A percentile compares a stretch with the other conserved stretches of the same genome.
These are phyloP conservation scores for Kalanchoe fedtschenkoi DNA, from an alignment of 164 flowering plant species.

Conservation along the genomic window DNA sequence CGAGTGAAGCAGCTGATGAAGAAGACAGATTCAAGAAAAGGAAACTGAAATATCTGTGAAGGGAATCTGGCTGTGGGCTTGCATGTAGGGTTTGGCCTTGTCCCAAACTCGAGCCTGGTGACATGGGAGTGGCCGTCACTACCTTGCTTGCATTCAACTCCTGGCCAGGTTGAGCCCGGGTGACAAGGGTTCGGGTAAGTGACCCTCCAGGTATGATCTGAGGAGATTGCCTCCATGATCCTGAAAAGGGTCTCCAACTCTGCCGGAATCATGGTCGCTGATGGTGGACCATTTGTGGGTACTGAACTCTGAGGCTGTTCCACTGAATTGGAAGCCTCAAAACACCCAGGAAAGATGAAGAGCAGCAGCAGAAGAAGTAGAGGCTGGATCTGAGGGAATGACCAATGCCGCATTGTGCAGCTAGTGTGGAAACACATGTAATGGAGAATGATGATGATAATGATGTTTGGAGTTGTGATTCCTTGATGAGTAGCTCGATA, in stretches of 20 bases:
- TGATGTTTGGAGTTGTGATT: too few species aligned
- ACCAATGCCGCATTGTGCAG: slow-evolving; percentile 1
- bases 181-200: slow-evolving; percentile 63
- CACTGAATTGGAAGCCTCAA: too few species aligned
- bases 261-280: slow-evolving; percentile 33
- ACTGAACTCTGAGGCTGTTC: neutral
- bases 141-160: slow-evolving; percentile 59
- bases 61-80: slow-evolving; percentile 53
- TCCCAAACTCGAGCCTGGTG: slow-evolving; percentile 71
- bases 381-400: too few species aligned
- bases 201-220: slow-evolving; percentile 57
- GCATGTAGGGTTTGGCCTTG: slow-evolving; percentile 58
- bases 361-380: too few species aligned
- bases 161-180: slow-evolving; percentile 46
- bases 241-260: slow-evolving; percentile 59
- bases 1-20: slow-evolving; percentile 61
- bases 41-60: slow-evolving; percentile 45
- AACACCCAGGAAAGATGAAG: neutral
- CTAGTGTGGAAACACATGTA: too few species aligned
- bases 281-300: slow-evolving; percentile 1
- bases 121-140: slow-evolving; percentile 45
- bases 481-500: neutral
- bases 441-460: too few species aligned
- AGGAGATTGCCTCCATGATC: slow-evolving; percentile 72
- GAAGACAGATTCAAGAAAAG: slow-evolving; percentile 56